These are phyloP conservation scores for Candida chilensis DNA, from an alignment of 805 yeast species.

Conservation along the genomic window DNA sequence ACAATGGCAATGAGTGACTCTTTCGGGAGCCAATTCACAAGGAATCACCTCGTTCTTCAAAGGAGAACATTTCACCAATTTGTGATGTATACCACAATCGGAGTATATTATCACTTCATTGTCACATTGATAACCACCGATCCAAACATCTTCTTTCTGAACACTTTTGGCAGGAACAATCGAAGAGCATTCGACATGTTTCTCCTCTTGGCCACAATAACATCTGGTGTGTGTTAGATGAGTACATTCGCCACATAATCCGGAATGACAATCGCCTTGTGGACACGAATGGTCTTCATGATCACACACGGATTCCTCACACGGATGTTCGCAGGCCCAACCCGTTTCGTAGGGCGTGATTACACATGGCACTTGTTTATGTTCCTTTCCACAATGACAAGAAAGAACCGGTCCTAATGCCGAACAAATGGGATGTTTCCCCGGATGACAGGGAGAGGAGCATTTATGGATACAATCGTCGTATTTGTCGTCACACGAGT, in stretches of 20 bases:
- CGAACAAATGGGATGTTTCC: conserved; percentile 76
- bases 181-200: conserved; percentile 33
- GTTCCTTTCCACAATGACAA: conserved; percentile 68
- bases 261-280: conserved; percentile 56
- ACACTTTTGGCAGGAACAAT: conserved; percentile 24
- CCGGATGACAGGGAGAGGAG: conserved; percentile 75
- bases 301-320: conserved; percentile 52
- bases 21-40: conserved; percentile 60
- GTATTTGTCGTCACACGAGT: conserved; percentile 56
- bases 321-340: conserved; percentile 57
- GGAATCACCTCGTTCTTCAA: conserved; percentile 11
- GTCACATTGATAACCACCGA: conserved; percentile 26
- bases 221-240: conserved; percentile 41
- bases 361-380: conserved; percentile 63
- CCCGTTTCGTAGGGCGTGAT: conserved; percentile 60
- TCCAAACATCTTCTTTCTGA: conserved; percentile 10
- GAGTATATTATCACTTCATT: conserved; percentile 34
- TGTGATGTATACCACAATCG: conserved; percentile 59
- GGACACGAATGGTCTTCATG: conserved; percentile 65
- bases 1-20: conserved; percentile 66
- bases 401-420: conserved; percentile 64
- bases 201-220: conserved; percentile 62
- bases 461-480: conserved; percentile 66
- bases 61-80: conserved; percentile 44
- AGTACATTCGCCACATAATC: conserved; percentile 72